Conservation (phyloP, 2,329 filamentous ascomycete species). For the Westerdykella ornata region DNA sequence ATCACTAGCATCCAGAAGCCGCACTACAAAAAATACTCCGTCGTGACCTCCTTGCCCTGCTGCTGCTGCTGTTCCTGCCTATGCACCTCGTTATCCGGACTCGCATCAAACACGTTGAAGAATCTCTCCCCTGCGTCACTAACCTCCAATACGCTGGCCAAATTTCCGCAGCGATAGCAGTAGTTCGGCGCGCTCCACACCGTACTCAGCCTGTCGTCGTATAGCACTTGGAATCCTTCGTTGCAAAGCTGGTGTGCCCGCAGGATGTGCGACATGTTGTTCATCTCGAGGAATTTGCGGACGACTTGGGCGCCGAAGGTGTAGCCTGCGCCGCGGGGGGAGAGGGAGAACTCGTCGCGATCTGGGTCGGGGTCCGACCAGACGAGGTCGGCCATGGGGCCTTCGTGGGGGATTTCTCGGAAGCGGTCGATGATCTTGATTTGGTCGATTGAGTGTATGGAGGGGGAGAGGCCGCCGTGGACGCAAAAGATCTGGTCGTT, state of each 20-base stretch:
- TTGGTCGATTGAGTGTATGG: conserved; percentile 96
- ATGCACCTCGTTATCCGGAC: conserved; percentile 88
- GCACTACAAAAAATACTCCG: conserved; percentile 58
- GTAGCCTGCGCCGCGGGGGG: conserved; percentile 88
- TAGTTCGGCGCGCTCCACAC: conserved; percentile 81
- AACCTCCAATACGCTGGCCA: conserved; percentile 94
- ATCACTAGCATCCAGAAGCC: too few relatives aligned
- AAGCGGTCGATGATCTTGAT: conserved; percentile 99
- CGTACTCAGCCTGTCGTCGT: conserved; percentile 88
- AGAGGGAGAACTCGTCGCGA: conserved; percentile 91
- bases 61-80: conserved; percentile 71
- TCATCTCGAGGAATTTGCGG: conserved; percentile 95
- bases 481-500: conserved; percentile 99
- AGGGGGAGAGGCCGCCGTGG: conserved; percentile 66
- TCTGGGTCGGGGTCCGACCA: conserved; percentile 99
- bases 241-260: conserved; percentile 98
- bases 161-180: conserved; percentile 91
- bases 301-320: conserved; percentile 97
- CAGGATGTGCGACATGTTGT: conserved; percentile 94
- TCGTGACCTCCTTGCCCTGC: conserved; percentile 64
- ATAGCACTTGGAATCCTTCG: conserved; percentile 94
- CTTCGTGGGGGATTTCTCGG: conserved; percentile 96
- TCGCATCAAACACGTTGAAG: conserved; percentile 97
- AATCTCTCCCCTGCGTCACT: conserved; percentile 86
- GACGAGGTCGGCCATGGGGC: conserved; percentile 97